Conservation (phyloP, 495 filamentous ascomycete species). For the Penicillium malachiteum region DNA sequence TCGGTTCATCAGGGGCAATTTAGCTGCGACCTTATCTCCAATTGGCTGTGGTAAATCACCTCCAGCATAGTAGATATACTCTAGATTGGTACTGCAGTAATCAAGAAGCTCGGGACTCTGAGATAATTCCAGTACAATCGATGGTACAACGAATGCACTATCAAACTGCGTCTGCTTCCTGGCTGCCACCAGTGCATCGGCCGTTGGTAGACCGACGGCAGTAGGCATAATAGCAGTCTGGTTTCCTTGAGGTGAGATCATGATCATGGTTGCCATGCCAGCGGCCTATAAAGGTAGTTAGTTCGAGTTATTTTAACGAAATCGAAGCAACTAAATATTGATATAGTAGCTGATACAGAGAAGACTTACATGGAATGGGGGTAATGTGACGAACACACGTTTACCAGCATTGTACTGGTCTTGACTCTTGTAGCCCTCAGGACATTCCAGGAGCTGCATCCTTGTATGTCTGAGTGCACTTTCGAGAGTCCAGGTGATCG, state of each 20-base stretch:
- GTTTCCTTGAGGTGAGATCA: constrained; percentile 27
- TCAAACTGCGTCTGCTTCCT: constrained; percentile 31
- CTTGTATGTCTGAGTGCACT: constrained; percentile 14
- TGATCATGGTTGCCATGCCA: constrained; percentile 20
- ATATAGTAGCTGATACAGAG: background rate
- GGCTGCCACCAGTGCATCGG: constrained; percentile 30
- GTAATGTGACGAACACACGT: constrained; percentile 30
- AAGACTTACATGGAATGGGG: constrained; percentile 37
- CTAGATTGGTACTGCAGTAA: constrained; percentile 29
- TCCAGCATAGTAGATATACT: constrained; percentile 33
- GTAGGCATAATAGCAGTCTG: constrained; percentile 30
- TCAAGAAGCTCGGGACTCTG: constrained; percentile 32
- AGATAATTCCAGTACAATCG: constrained; percentile 32
- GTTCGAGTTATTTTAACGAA: background rate
- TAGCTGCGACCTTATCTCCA: constrained; percentile 33
- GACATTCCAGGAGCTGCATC: constrained; percentile 14
- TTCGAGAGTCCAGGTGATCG: constrained; percentile 32
- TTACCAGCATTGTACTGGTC: constrained; percentile 26
- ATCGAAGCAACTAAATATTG: background rate
- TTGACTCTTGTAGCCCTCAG: constrained; percentile 19
- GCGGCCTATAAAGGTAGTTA: constrained; percentile 25
- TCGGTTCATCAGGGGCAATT: constrained; percentile 27
- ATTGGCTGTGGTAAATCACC: constrained; percentile 26
- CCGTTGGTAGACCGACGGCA: constrained; percentile 29
- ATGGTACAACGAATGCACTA: constrained; percentile 30